Base-by-base conservation (phyloP, 331 rosid genomes). In the Telfairia occidentalis region DNA sequence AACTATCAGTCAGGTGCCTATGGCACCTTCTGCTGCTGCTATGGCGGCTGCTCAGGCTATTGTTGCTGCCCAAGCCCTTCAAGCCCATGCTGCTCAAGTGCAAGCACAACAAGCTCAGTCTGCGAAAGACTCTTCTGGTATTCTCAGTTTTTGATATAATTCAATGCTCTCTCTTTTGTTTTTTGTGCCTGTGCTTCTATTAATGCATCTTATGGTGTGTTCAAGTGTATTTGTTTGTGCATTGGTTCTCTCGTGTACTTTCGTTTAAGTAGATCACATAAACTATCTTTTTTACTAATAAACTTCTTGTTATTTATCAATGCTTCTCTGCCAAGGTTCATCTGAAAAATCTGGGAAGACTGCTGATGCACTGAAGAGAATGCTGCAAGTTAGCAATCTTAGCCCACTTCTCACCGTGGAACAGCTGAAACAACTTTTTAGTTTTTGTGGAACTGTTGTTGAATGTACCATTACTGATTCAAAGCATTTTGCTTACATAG, bases 21-120 rank as follows among this genome's bases (percentile, higher is more conserved):
- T 95, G 97, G 97, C 97, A 34, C 99, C 99, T 66, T 95, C 99
- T 78, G 97, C 99, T 46, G 97, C 99, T 84, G 99, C 97, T 78
- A 95, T 95, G 99, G 99, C 99, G 34, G 97, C 97, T 78, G 99
- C 99, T 77, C 97, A 95, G 86, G 99, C 96, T 64, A 95, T 95
- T 85, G 99, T 95, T 79, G 99, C 99, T 76, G 97, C 97, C 19
- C 97, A 95, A 82, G 97, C 99, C 48, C 96, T 91, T 81, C 97
- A 95, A 81, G 99, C 99, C 50, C 98, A 94, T 86, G 98, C 98
- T 65, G 96, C 96, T 59, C 98, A 91, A 83, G 87, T 90, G 87
- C 97, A 87, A 77, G 89, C 91, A 19, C 84, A 91, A 74, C 74
- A 69, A 69, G 86, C 90, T 42, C 89, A 92, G 86, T 91, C 92